Evolutionary conservation across 768 basidiomycete species (phyloP).

Genomic region (Pisolithus orientalis): DNA sequence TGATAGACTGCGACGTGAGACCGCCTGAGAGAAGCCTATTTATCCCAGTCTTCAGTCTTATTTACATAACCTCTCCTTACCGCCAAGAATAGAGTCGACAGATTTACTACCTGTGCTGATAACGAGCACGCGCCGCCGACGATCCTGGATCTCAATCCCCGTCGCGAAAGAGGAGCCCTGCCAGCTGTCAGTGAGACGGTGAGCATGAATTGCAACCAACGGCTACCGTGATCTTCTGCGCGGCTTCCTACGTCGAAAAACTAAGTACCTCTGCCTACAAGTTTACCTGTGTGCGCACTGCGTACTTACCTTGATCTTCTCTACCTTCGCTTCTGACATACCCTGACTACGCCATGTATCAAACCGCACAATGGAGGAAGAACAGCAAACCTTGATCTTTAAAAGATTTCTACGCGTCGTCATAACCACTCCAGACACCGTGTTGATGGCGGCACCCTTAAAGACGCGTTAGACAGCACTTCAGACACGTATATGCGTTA

Average conservation of each 20-base stretch:
- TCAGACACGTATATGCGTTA: conserved; percentile 19
- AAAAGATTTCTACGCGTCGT: conserved; percentile 84
- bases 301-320: conserved; percentile 78
- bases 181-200: background rate
- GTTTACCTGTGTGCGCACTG: conserved; percentile 9
- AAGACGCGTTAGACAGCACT: background rate
- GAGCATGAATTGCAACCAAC: background rate
- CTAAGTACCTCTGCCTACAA: background rate
- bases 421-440: conserved; percentile 84
- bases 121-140: conserved; percentile 67
- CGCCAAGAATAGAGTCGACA: conserved; percentile 85
- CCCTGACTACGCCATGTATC: conserved; percentile 45
- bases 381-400: conserved; percentile 75
- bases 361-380: background rate
- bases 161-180: conserved; percentile 91
- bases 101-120: conserved; percentile 93
- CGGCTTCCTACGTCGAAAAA: conserved; percentile 62
- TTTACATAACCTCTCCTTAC: conserved; percentile 31
- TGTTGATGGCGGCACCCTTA: conserved; percentile 76
- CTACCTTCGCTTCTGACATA: conserved; percentile 94
- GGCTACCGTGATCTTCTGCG: conserved; percentile 73
- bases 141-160: conserved; percentile 86
- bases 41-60: background rate
- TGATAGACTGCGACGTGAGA: conserved; percentile 87
- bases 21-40: conserved; percentile 48